A percentile compares a stretch with the other conserved stretches of the same genome.
Conservation (phyloP, 2,329 filamentous ascomycete species). For the Colletotrichum sp. region DNA sequence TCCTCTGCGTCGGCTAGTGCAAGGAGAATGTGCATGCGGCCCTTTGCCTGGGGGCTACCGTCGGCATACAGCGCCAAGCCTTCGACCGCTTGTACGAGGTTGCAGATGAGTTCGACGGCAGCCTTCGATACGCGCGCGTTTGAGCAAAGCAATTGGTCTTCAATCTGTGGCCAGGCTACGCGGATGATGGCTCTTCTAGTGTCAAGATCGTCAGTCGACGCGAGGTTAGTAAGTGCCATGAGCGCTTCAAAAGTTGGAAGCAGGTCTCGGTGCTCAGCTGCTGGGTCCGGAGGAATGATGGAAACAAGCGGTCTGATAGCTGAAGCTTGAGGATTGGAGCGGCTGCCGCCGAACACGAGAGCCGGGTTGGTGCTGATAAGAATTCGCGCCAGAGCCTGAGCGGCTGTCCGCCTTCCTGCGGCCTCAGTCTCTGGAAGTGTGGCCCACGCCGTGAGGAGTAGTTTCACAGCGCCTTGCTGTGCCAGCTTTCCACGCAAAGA, state of each 20-base stretch:
- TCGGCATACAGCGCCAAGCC: constrained; percentile 75
- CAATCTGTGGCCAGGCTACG: constrained; percentile 75
- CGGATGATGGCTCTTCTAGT: constrained; percentile 74
- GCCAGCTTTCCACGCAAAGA: constrained; percentile 80
- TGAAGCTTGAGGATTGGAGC: constrained; percentile 75
- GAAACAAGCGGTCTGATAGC: constrained; percentile 83
- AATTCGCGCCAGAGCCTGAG: constrained; percentile 83
- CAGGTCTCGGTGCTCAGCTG: constrained; percentile 72
- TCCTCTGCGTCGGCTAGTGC: constrained; percentile 90
- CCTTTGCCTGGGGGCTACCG: constrained; percentile 68
- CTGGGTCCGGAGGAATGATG: constrained; percentile 72
- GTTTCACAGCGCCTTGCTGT: constrained; percentile 91
- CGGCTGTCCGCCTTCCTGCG: constrained; percentile 62
- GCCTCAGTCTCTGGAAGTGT: constrained; percentile 60
- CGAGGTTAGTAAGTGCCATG: constrained; percentile 92
- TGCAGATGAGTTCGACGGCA: constrained; percentile 88
- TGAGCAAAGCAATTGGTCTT: constrained; percentile 81
- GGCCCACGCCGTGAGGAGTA: constrained; percentile 76
- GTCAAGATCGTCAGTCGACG: constrained; percentile 75
- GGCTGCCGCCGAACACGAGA: constrained; percentile 81
- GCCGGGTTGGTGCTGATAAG: constrained; percentile 85
- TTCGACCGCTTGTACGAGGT: constrained; percentile 75
- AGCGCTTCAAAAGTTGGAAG: constrained; percentile 90
- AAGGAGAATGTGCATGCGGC: constrained; percentile 82
- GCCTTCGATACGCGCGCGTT: constrained; percentile 82